A percentile compares a stretch with the other conserved stretches of the same genome.
Conservation (phyloP, 2,329 filamentous ascomycete genomes). For the Phoma sp. region DNA sequence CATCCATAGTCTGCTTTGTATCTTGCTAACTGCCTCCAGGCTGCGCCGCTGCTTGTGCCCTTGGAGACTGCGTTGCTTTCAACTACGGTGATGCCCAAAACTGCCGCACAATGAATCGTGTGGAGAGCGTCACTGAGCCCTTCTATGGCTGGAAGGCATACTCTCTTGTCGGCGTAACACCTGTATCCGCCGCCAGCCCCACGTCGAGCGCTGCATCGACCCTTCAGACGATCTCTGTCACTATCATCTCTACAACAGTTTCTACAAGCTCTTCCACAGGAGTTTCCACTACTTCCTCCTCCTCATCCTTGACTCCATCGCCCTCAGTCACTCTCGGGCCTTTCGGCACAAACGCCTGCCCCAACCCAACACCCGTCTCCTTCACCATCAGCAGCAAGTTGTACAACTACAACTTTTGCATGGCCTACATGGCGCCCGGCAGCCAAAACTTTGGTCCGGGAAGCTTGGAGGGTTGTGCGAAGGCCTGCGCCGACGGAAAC, state of each 20-base stretch:
- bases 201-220: neutral
- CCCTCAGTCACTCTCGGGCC: neutral
- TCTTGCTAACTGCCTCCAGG: neutral
- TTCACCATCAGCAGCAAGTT: constrained; percentile 3
- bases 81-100: neutral
- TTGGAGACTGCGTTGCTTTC: neutral
- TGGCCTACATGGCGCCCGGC: neutral
- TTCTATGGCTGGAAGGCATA: constrained; percentile 4
- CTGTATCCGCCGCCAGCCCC: neutral
- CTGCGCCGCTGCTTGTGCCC: neutral
- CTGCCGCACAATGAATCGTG: neutral
- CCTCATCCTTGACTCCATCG: neutral
- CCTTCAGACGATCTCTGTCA: neutral
- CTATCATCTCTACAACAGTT: neutral
- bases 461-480: neutral
- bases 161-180: neutral
- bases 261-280: neutral
- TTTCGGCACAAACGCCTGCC: neutral
- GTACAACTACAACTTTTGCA: constrained; percentile 2
- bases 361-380: neutral
- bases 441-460: neutral
- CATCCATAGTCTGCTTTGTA: neutral
- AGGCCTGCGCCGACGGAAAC: neutral
- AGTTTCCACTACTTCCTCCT: neutral
- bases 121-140: neutral